Evolutionary conservation across 2,329 filamentous ascomycete genomes (phyloP), one percentile per base, ranked within the genome.

Genomic region (Dryadomyces sulphureus): DNA sequence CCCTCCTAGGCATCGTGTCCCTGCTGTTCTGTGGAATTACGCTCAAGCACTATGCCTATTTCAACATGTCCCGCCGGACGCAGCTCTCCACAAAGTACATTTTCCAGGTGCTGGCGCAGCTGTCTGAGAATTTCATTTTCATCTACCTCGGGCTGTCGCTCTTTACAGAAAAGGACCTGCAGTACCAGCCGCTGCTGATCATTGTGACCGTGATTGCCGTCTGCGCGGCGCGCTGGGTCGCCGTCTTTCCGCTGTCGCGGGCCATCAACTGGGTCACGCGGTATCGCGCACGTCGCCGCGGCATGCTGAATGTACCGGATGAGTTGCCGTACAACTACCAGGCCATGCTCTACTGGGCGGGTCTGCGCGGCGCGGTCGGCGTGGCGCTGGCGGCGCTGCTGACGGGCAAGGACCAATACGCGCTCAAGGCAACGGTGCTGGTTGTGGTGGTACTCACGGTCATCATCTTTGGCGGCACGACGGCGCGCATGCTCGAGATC

Each of bases 291-390:
- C 75, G 77, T 43, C 78, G 85, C 42, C 75, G 81, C 45, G 88
- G 88, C 21, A 56, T 73, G 70, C 50, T 62, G 47, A 84, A 94
- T 48, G 77, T 81, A 5, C 77, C 78, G 16, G 90, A 96, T 53
- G 92, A 96, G 62, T 68, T 98, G 32, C 92, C 92, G 0, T 93
- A 88, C 59, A 87, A 86, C 55, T 94, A 96, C 63, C 92, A 96
- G 63, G 88, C 84, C n/a, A 96, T 98, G 92, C 77, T 98, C n/a
- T 98, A 94, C 66, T 98, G 92, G 92, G 92, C 92, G 16, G 92
- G 92, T 22, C 72, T 98, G 25, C 85, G 92, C 51, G 92, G 92
- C 56, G 92, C 92, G 41, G 92, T 98, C 55, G 92, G 92, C 48
- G 92, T 98, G 32, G 92, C 92, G 2, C 71, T 98, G 41, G 92